Base-by-base conservation (phyloP, 2,329 filamentous ascomycete genomes). In the Epichloe hybrida region DNA sequence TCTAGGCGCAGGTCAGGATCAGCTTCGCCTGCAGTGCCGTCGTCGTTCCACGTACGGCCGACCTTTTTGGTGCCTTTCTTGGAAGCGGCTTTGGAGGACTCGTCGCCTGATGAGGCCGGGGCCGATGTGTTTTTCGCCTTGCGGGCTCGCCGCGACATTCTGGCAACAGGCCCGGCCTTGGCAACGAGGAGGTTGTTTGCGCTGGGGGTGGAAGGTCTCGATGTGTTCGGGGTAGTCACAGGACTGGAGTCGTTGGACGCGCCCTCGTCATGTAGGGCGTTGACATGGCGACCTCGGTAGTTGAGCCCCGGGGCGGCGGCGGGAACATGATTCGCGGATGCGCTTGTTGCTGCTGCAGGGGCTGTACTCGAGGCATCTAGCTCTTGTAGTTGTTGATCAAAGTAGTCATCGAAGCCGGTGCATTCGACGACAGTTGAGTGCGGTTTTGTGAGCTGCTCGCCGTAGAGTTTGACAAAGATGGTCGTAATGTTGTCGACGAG, bases 401-500 rank as follows among this genome's bases (percentile, higher is more conserved):
- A 98, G 68, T 96, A 97, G 59, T 84, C 77, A 63, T 94, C 88
- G 64, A 98, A 98, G 48, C 80, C 77, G 49, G 74, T 65, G 69
- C 89, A 95, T 63, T 90, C 80, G 52, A 93, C 75, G 21, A 86
- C 74, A 50, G 86, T 88, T 11, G 83, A 86, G 63, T 91, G 80
- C 27, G 86, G 80, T 59, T 86, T 86, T 65, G 82, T 89, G 50
- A 98, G 72, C 66, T 95, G 86, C 52, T 93, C 84, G 58, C 83
- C 86, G 66, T 97, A 98, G 31, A 96, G 76, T 57, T 89, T 86
- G 57, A 93, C 77, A 63, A 97, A 98, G 36, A 98, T 83, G 9
- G 86, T 89, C 65, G 84, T 88, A 61, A 97, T 88, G 62, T 97
- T 95, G 63, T 96, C 91, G 58, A 98, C 81, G 46, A 98, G 83